phyloP scores from a whole-genome alignment of 768 basidiomycete genomes.

The Ramaria sp. region DNA sequence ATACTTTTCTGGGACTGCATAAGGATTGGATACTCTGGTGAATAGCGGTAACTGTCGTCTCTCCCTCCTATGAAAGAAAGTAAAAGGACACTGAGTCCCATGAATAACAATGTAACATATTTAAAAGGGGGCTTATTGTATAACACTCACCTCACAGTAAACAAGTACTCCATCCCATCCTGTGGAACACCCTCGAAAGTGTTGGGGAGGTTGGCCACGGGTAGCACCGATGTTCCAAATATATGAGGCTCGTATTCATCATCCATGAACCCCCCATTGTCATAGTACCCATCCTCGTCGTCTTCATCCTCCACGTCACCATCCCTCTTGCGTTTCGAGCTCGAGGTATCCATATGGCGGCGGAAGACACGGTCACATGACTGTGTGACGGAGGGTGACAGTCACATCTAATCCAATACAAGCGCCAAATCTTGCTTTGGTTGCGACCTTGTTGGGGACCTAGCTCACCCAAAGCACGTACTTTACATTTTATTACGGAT shows the following conservation, averaged over 20 bases:
- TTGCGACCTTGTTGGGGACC: no score
- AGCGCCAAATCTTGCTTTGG: no score
- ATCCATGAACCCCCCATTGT: conserved; percentile 20
- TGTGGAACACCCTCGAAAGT: conserved; percentile 54
- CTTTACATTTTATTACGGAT: no score
- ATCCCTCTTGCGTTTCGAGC: conserved; percentile 1
- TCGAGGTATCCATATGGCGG: no score
- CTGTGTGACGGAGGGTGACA: no score
- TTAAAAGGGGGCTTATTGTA: not conserved
- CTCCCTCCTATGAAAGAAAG: conserved; percentile 44
- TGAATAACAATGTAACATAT: conserved; percentile 9
- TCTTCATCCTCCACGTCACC: not conserved
- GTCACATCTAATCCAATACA: no score
- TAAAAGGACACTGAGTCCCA: not conserved
- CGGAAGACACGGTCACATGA: no score
- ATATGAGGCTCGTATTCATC: conserved; percentile 7
- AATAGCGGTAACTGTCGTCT: conserved; percentile 53
- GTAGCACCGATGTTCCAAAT: conserved; percentile 30
- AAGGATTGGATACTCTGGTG: conserved; percentile 61
- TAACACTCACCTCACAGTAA: conserved; percentile 57
- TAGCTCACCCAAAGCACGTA: no score
- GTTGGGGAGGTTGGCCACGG: conserved; percentile 69
- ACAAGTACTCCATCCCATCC: conserved; percentile 74
- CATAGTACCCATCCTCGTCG: conserved; percentile 17
- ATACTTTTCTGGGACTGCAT: conserved; percentile 24